These are phyloP conservation scores for Boeremia lycopersici DNA, from an alignment of 2,329 filamentous ascomycete species.

Conservation along the genomic window DNA sequence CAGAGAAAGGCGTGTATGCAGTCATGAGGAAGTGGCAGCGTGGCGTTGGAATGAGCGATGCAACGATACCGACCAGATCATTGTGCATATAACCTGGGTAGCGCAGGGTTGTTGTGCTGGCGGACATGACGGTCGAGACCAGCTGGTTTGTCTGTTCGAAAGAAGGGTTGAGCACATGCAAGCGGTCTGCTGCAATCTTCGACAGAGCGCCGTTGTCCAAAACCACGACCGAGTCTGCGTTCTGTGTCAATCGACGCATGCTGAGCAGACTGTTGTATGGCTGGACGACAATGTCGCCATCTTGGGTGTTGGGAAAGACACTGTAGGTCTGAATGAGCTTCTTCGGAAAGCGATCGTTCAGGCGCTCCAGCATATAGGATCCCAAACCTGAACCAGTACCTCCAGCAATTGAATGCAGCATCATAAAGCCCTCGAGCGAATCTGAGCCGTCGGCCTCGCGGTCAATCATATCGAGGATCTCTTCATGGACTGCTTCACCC, in stretches of 20 bases:
- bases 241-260: conserved; percentile 89
- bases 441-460: conserved; percentile 97
- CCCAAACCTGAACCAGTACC: conserved; percentile 96
- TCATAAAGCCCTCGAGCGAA: conserved; percentile 98
- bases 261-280: conserved; percentile 96
- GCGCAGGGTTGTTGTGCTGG: conserved; percentile 91
- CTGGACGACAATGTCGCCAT: conserved; percentile 92
- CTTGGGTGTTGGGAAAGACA: conserved; percentile 93
- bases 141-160: conserved; percentile 98
- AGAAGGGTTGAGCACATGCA: conserved; percentile 93
- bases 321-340: conserved; percentile 99
- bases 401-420: conserved; percentile 96
- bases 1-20: conserved; percentile 96
- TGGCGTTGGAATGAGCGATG: conserved; percentile 93
- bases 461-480: conserved; percentile 99
- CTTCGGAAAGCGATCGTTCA: conserved; percentile 98
- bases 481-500: conserved; percentile 89
- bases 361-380: conserved; percentile 89
- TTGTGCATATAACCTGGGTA: conserved; percentile 99
- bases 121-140: conserved; percentile 95
- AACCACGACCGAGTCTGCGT: conserved; percentile 96
- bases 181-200: conserved; percentile 88
- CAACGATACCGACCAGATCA: conserved; percentile 94
- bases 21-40: conserved; percentile 99
- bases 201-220: conserved; percentile 94